phyloP scores from a whole-genome alignment of 2,329 filamentous ascomycete genomes.

The Scedosporium apiospermum region DNA sequence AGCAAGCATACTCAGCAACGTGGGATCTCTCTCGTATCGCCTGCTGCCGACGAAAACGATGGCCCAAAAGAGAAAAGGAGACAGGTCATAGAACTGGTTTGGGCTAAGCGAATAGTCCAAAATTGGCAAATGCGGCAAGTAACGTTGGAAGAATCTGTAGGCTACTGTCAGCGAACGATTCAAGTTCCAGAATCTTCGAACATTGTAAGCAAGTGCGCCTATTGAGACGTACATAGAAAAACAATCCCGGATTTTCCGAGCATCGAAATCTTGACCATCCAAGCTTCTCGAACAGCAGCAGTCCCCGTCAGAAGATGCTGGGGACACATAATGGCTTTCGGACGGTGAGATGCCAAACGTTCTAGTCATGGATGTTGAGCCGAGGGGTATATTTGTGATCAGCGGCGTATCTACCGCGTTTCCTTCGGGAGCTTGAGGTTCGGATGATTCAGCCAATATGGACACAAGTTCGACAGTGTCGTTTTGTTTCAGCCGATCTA shows the following conservation, averaged over 20 bases:
- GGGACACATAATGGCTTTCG: background rate
- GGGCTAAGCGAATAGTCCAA: background rate
- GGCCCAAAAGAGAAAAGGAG: constrained; percentile 24
- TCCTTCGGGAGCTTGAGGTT: background rate
- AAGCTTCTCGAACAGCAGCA: background rate
- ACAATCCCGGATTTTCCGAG: background rate
- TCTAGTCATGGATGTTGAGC: background rate
- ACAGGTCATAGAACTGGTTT: background rate
- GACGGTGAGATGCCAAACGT: background rate
- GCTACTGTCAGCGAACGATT: too few relatives aligned
- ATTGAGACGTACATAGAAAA: background rate
- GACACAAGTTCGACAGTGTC: background rate
- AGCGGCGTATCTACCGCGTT: background rate
- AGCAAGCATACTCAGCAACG: constrained; percentile 20
- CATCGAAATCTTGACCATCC: background rate
- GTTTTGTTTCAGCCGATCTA: constrained; percentile 4
- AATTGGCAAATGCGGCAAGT: background rate
- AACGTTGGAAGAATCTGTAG: background rate
- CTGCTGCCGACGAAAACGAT: constrained; percentile 27
- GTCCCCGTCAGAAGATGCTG: background rate
- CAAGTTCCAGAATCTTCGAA: too few relatives aligned
- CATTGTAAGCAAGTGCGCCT: too few relatives aligned
- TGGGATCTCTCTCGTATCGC: constrained; percentile 24
- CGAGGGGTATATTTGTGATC: background rate
- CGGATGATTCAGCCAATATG: background rate